These are phyloP conservation scores for Fraxinus anomala DNA, from an alignment of 257 asterid genomes.

Conservation along the genomic window DNA sequence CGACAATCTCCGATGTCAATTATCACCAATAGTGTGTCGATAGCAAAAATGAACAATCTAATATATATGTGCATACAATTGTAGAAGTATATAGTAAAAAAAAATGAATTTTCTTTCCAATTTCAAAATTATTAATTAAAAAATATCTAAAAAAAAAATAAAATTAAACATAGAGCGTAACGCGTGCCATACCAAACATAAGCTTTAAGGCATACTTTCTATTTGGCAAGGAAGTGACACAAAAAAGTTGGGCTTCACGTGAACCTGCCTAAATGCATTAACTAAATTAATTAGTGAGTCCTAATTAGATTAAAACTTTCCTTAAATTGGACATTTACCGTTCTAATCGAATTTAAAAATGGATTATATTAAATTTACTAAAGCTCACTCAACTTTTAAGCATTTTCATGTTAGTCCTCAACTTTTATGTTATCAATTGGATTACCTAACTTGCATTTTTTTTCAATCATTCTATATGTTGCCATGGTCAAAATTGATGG, in stretches of 20 bases:
- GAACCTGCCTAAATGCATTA: conserved; percentile 20
- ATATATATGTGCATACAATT: too few species aligned
- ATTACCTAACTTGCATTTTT: not conserved
- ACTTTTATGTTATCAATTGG: not conserved
- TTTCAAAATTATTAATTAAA: not conserved
- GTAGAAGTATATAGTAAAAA: not conserved
- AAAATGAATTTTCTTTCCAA: not conserved
- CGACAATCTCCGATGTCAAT: too few species aligned
- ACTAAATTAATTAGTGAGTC: conserved; percentile 12
- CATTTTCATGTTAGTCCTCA: not conserved
- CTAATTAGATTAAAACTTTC: conserved; percentile 9
- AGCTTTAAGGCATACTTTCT: not conserved
- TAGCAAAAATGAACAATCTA: too few species aligned
- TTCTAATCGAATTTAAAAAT: not conserved
- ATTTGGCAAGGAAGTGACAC: not conserved
- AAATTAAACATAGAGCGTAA: not conserved
- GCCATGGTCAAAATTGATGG: not conserved
- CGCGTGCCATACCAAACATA: not conserved
- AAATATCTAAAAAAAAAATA: not conserved
- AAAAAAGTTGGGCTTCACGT: conserved; percentile 13
- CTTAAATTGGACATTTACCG: not conserved
- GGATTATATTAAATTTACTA: not conserved
- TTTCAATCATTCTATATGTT: not conserved
- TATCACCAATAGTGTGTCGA: too few species aligned
- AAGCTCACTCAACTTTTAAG: not conserved